Percentiles rank a stretch among this genome's conserved stretches.
Conservation (phyloP, 31 red algal species). For the Bonnemaisonia californica region DNA sequence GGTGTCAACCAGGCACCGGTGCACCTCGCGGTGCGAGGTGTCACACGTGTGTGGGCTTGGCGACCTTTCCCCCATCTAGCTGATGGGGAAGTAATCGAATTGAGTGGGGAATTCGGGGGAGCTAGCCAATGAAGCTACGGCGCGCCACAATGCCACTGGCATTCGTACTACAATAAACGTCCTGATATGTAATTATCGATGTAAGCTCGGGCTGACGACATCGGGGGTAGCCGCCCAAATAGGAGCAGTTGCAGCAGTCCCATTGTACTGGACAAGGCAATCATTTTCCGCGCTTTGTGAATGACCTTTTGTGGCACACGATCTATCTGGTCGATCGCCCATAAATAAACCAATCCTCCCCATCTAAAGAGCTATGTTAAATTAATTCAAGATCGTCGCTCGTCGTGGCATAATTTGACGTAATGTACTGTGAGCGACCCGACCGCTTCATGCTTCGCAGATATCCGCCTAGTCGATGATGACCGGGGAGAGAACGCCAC, state of each 20-base stretch:
- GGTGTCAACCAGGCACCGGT: too few species aligned
- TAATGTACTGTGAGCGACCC: conserved; percentile 38
- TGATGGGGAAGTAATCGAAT: too few species aligned
- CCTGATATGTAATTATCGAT: conserved; percentile 70
- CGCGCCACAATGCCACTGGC: too few species aligned
- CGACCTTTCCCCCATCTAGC: too few species aligned
- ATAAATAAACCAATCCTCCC: conserved; percentile 56
- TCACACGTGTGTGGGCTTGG: too few species aligned
- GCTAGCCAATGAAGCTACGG: too few species aligned
- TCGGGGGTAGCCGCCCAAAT: conserved; percentile 83
- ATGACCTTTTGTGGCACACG: neutral
- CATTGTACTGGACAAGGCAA: conserved; percentile 68
- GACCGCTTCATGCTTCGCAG: conserved; percentile 27
- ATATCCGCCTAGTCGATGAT: conserved; percentile 12
- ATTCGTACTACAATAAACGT: conserved; percentile 68
- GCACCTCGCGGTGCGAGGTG: too few species aligned
- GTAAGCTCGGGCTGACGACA: conserved; percentile 68
- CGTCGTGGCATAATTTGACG: conserved; percentile 83
- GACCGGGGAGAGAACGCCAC: neutral
- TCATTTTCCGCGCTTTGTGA: conserved; percentile 49
- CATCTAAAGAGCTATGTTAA: conserved; percentile 80
- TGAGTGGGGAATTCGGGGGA: too few species aligned
- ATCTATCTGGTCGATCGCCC: conserved; percentile 13
- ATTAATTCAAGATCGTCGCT: conserved; percentile 82
- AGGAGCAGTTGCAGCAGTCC: conserved; percentile 76